Percentiles rank a stretch among this genome's conserved stretches.
Evolutionary conservation across 495 filamentous ascomycete species (phyloP).

Genomic region (Tetracladium setigerum): DNA sequence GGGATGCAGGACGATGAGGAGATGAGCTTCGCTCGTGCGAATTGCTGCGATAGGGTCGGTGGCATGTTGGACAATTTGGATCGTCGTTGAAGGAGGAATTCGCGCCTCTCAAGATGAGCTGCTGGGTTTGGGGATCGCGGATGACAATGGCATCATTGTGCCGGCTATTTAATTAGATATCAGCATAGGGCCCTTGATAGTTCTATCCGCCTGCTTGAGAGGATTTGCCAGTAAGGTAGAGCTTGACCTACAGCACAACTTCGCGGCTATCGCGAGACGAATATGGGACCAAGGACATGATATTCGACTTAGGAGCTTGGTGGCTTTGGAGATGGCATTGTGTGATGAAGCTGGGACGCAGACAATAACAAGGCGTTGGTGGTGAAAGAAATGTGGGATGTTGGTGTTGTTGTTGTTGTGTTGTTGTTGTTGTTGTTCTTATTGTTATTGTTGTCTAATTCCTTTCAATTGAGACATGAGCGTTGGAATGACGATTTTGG

Average conservation of each 20-base stretch:
- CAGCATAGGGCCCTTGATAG: not conserved
- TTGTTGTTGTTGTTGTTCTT: too few relatives aligned
- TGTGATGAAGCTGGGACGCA: too few relatives aligned
- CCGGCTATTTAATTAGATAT: constrained; percentile 48
- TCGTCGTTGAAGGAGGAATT: constrained; percentile 38
- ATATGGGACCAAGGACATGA: constrained; percentile 60
- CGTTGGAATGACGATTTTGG: too few relatives aligned
- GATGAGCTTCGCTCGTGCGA: constrained; percentile 39
- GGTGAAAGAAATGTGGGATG: too few relatives aligned
- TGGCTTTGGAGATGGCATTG: too few relatives aligned
- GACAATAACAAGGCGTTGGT: too few relatives aligned
- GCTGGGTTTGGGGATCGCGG: constrained; percentile 75
- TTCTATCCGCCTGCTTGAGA: not conserved
- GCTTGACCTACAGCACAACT: constrained; percentile 51
- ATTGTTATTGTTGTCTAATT: too few relatives aligned
- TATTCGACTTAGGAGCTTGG: not conserved
- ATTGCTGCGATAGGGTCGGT: constrained; percentile 59
- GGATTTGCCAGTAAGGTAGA: not conserved
- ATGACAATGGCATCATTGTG: constrained; percentile 89
- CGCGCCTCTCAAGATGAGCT: constrained; percentile 67
- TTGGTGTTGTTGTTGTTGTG: too few relatives aligned
- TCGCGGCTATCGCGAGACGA: constrained; percentile 51
- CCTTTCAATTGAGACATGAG: too few relatives aligned
- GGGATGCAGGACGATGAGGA: constrained; percentile 38
- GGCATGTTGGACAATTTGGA: constrained; percentile 79